Evolutionary conservation across 2,329 filamentous ascomycete genomes (phyloP).

Genomic region (Hypoxylon sp.): DNA sequence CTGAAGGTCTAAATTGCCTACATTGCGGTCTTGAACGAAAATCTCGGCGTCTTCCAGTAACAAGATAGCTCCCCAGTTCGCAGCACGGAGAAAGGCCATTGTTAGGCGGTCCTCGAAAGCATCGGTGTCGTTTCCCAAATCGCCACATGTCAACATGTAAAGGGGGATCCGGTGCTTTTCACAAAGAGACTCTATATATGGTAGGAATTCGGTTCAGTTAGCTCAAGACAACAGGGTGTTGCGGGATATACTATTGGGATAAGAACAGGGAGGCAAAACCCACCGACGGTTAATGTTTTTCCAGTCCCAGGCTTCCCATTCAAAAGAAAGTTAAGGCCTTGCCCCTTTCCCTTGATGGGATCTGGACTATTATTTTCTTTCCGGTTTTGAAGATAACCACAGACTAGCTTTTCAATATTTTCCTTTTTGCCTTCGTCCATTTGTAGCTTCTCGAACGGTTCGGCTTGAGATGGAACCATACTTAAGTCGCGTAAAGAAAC

Average conservation of each 20-base stretch:
- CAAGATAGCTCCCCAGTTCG: constrained; percentile 42
- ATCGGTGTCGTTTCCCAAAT: constrained; percentile 34
- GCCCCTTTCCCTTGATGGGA: constrained; percentile 18
- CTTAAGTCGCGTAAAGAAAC: constrained; percentile 27
- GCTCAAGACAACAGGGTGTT: background rate
- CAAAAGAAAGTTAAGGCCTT: constrained; percentile 36
- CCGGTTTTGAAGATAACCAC: constrained; percentile 16
- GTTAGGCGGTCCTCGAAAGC: constrained; percentile 33
- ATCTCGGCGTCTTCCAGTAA: constrained; percentile 44
- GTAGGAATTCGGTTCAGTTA: background rate
- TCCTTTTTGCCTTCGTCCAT: constrained; percentile 6
- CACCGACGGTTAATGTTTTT: constrained; percentile 43
- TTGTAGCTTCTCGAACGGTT: constrained; percentile 6
- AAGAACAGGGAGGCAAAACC: constrained; percentile 1
- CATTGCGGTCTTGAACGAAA: constrained; percentile 18
- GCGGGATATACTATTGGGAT: background rate
- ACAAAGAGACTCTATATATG: constrained; percentile 38
- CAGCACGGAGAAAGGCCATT: constrained; percentile 29
- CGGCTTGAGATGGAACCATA: background rate
- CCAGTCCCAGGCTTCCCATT: constrained; percentile 37
- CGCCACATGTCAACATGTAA: constrained; percentile 36
- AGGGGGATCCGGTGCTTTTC: constrained; percentile 37
- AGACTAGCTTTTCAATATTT: constrained; percentile 1
- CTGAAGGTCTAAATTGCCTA: constrained; percentile 7
- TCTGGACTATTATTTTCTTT: background rate